phyloP scores from a whole-genome alignment of 306 rosid species.

The Geum urbanum region DNA sequence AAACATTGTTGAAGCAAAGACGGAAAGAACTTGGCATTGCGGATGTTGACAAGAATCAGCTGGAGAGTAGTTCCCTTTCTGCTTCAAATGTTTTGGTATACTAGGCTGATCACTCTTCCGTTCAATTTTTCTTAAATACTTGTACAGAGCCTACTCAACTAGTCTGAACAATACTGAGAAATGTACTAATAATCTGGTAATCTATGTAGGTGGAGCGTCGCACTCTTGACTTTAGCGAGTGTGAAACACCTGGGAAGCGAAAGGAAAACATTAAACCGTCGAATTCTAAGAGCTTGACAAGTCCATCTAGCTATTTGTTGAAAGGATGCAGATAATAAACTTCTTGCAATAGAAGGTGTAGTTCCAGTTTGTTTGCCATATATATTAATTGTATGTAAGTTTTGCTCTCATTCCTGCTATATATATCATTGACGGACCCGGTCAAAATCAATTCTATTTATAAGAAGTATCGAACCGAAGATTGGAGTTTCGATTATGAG shows the following conservation, averaged over 20 bases:
- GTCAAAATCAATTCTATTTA: too few species aligned
- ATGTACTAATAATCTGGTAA: neutral
- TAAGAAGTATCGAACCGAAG: too few species aligned
- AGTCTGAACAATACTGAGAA: neutral
- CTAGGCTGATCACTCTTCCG: neutral
- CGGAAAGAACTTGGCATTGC: conserved; percentile 24
- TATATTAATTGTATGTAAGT: neutral
- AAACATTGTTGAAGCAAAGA: conserved; percentile 36
- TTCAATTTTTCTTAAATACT: neutral
- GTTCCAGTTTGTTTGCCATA: neutral
- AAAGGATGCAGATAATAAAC: conserved; percentile 63
- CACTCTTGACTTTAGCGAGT: conserved; percentile 85
- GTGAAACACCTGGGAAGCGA: conserved; percentile 71
- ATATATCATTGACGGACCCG: neutral
- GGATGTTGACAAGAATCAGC: conserved; percentile 35
- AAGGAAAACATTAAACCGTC: conserved; percentile 48
- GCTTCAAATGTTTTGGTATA: conserved; percentile 58
- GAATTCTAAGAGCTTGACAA: conserved; percentile 39
- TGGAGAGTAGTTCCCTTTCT: conserved; percentile 37
- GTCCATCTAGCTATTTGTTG: conserved; percentile 75
- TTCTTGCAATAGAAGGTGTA: neutral
- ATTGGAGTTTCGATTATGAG: too few species aligned
- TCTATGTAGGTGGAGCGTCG: conserved; percentile 70
- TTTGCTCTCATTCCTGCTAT: neutral
- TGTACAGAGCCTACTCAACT: neutral